Evolutionary conservation across 2,329 filamentous ascomycete species (phyloP).

Genomic region (Aspergillus pseudoviridinutans): DNA sequence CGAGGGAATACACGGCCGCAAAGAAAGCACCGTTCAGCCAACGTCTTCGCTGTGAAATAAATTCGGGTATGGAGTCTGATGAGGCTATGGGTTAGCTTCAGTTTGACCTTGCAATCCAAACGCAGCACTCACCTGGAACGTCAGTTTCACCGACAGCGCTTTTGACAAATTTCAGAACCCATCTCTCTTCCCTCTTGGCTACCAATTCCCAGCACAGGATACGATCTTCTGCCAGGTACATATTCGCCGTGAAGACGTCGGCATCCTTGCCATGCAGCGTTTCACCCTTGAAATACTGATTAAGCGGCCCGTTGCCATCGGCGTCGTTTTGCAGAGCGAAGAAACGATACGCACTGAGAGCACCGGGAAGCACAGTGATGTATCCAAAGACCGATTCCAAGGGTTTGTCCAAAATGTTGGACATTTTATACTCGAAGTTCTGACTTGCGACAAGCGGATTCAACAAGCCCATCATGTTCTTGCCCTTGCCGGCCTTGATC

Average conservation of each 20-base stretch:
- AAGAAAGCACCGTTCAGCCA: conserved; percentile 99
- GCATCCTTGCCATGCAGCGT: conserved; percentile 94
- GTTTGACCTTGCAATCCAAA: conserved; percentile 2
- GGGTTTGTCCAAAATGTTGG: conserved; percentile 96
- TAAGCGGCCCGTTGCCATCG: conserved; percentile 88
- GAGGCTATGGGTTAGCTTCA: background rate
- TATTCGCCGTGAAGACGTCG: conserved; percentile 96
- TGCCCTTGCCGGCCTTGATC: conserved; percentile 95
- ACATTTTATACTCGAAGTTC: conserved; percentile 99
- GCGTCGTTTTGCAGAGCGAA: conserved; percentile 95
- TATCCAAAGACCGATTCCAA: conserved; percentile 97
- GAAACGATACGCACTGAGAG: conserved; percentile 91
- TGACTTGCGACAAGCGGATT: conserved; percentile 95
- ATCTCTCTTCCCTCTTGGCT: conserved; percentile 88
- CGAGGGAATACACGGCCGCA: conserved; percentile 92
- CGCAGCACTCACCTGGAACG: conserved; percentile 67
- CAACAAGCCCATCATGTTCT: conserved; percentile 72
- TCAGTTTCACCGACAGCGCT: conserved; percentile 95
- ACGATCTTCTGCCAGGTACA: conserved; percentile 98
- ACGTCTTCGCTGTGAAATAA: conserved; percentile 90
- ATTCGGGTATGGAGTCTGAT: conserved; percentile 84
- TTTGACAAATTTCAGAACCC: conserved; percentile 98
- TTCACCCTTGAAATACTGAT: conserved; percentile 99
- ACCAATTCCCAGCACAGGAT: conserved; percentile 98
- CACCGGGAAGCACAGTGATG: conserved; percentile 93